These are phyloP conservation scores for Dictyostelium brefeldianum DNA, from an alignment of 78 protist genomes.

Conservation along the genomic window DNA sequence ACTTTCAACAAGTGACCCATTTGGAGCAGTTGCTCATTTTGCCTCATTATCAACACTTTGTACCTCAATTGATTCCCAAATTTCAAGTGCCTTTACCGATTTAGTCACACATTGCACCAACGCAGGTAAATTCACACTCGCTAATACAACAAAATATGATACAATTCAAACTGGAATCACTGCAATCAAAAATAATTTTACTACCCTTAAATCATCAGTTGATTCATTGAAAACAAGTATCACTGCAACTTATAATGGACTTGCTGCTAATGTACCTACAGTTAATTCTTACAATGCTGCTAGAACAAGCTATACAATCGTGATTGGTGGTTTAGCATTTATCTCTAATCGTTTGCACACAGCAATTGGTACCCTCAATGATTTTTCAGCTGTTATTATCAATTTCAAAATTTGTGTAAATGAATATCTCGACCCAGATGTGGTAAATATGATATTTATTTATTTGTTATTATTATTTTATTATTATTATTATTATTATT, in stretches of 20 bases:
- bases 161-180: not conserved
- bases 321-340: not conserved
- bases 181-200: not conserved
- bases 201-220: not conserved
- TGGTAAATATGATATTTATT: no score
- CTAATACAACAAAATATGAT: not conserved
- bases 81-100: not conserved
- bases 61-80: not conserved
- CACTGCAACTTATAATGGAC: not conserved
- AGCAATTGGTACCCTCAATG: not conserved
- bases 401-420: no score
- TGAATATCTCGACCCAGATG: not conserved
- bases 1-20: not conserved
- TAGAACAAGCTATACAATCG: not conserved
- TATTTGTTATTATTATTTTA: no score
- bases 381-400: not conserved
- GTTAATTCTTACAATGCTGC: not conserved
- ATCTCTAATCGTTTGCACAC: not conserved
- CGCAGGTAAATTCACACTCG: not conserved
- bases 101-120: not conserved
- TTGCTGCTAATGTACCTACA: not conserved
- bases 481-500: no score
- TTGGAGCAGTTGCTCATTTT: not conserved
- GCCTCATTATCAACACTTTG: not conserved
- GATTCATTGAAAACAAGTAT: not conserved